phyloP scores from a whole-genome alignment of 2,329 filamentous ascomycete species.

The Raffaelea ambrosiae region DNA sequence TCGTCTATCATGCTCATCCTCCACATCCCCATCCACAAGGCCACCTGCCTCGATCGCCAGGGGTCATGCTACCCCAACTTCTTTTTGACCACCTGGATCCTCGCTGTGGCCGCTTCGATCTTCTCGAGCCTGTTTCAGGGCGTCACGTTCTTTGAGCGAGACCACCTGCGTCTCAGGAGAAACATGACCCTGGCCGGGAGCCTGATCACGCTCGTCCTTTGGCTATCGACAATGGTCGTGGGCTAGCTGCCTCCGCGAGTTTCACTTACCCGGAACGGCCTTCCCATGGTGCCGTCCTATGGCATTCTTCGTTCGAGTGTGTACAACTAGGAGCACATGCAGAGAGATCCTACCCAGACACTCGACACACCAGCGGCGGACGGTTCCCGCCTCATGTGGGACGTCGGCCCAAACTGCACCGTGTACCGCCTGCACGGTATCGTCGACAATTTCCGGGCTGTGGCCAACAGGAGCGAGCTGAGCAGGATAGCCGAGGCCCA shows the following conservation, averaged over 20 bases:
- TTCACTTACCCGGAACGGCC: neutral
- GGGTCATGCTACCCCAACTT: constrained; percentile 11
- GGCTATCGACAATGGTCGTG: constrained; percentile 4
- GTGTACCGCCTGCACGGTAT: neutral
- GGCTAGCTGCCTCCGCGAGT: constrained; percentile 7
- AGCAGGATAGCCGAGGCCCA: too few relatives aligned
- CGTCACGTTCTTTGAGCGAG: constrained; percentile 3
- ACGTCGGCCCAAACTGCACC: neutral
- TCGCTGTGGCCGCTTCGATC: neutral
- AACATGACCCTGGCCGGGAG: constrained; percentile 3
- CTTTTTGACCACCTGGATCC: constrained; percentile 9
- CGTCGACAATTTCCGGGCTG: neutral
- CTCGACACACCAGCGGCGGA: neutral
- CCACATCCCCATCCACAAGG: constrained; percentile 8
- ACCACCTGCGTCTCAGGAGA: constrained; percentile 6
- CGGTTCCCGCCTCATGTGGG: neutral
- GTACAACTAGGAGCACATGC: constrained; percentile 5
- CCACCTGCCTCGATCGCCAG: neutral
- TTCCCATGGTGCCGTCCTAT: constrained; percentile 2
- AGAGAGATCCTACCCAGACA: neutral
- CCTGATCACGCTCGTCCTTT: constrained; percentile 2
- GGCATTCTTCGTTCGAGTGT: constrained; percentile 11
- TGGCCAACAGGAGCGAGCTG: neutral
- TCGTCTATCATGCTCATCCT: constrained; percentile 3
- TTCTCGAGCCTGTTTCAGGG: constrained; percentile 1